These are phyloP conservation scores for Hypsizygus marmoreus DNA, from an alignment of 768 basidiomycete species.

Conservation along the genomic window DNA sequence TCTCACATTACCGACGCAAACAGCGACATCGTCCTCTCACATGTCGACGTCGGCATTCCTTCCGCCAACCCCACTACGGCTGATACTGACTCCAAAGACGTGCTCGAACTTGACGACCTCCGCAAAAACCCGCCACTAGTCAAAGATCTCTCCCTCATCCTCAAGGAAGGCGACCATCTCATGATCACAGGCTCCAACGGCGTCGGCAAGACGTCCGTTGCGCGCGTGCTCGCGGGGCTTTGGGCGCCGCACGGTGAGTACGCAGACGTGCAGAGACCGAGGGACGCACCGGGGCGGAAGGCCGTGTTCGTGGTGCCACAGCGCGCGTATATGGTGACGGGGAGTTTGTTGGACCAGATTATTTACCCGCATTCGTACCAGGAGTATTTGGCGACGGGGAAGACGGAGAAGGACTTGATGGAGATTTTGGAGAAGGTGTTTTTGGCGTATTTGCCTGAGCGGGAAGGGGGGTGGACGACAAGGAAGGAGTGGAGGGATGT, in stretches of 20 bases:
- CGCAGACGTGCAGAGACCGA: slow-evolving; percentile 34
- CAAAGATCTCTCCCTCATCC: slow-evolving; percentile 61
- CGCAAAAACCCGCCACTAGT: slow-evolving; percentile 57
- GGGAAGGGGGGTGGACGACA: slow-evolving; percentile 90
- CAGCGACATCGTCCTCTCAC: slow-evolving; percentile 59
- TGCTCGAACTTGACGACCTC: not conserved
- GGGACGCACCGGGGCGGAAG: slow-evolving; percentile 36
- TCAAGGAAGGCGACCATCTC: slow-evolving; percentile 78
- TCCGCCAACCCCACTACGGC: slow-evolving; percentile 11
- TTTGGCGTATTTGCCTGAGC: slow-evolving; percentile 77
- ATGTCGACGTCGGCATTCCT: slow-evolving; percentile 76
- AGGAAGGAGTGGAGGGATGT: slow-evolving; percentile 97
- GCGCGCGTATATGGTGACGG: slow-evolving; percentile 88
- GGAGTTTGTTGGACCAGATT: slow-evolving; percentile 88
- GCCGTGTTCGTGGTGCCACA: slow-evolving; percentile 90
- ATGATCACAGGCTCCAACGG: slow-evolving; percentile 95
- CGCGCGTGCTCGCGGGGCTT: slow-evolving; percentile 84
- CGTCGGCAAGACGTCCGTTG: slow-evolving; percentile 88
- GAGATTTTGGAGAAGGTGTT: slow-evolving; percentile 80
- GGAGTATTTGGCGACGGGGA: slow-evolving; percentile 61
- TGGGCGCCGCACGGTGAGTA: slow-evolving; percentile 67
- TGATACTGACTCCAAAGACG: slow-evolving; percentile 4
- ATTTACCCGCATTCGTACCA: slow-evolving; percentile 90
- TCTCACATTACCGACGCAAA: slow-evolving; percentile 32
- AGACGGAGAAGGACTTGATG: slow-evolving; percentile 69